Evolutionary conservation across 495 filamentous ascomycete genomes (phyloP).

Genomic region (Neurospora tetrasperma): DNA sequence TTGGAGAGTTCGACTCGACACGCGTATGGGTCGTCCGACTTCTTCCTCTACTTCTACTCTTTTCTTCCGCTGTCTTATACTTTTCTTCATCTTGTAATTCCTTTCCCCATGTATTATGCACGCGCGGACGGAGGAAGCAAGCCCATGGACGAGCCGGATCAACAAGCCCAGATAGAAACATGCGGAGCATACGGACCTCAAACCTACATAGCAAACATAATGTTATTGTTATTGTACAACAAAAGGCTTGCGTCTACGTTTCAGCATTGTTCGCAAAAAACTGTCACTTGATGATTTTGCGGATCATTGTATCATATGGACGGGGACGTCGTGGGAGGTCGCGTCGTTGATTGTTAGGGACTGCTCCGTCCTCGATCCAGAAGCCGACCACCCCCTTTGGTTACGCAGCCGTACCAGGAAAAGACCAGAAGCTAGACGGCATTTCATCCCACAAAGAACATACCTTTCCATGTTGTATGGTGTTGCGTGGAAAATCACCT

Average conservation of each 20-base stretch:
- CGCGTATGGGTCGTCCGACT: not conserved
- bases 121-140: conserved; percentile 1
- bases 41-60: not conserved
- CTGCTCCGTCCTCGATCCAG: not conserved
- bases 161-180: not conserved
- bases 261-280: not conserved
- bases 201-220: not conserved
- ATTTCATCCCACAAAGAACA: not conserved
- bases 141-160: not conserved
- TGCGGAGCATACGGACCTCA: not conserved
- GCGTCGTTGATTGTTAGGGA: not conserved
- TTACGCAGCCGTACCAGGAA: not conserved
- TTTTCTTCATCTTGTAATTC: conserved; percentile 1
- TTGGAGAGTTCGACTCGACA: not conserved
- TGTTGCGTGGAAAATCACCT: not conserved
- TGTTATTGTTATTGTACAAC: not conserved
- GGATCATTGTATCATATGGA: not conserved
- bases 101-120: not conserved
- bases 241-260: not conserved
- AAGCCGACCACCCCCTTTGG: not conserved
- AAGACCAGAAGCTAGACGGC: not conserved
- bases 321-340: not conserved
- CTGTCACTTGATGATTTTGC: not conserved
- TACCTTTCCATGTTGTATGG: no score
- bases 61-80: conserved; percentile 1